Conservation (phyloP, 441 rosid species). For the Corymbia calophylla region DNA sequence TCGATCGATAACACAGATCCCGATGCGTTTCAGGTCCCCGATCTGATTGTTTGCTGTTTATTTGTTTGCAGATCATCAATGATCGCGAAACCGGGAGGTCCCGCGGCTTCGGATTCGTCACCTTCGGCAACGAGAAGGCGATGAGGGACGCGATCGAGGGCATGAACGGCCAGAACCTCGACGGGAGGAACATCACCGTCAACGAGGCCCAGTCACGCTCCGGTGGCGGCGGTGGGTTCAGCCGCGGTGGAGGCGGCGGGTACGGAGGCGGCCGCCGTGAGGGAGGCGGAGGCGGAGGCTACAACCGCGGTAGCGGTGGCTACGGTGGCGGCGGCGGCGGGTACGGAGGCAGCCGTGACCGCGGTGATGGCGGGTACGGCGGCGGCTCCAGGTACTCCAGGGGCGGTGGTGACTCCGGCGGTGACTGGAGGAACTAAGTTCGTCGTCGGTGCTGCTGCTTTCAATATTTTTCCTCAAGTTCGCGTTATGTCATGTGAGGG, state of each 20-base stretch:
- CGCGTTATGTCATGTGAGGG: neutral
- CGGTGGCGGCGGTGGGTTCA: slow-evolving; percentile 40
- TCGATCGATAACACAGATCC: slow-evolving; percentile 40
- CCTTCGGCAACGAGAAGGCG: slow-evolving; percentile 61
- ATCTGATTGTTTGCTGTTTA: neutral
- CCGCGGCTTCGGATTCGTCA: slow-evolving; percentile 75
- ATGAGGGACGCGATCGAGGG: slow-evolving; percentile 77
- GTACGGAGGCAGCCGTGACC: slow-evolving; percentile 14
- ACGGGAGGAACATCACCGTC: slow-evolving; percentile 66
- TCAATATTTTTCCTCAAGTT: neutral
- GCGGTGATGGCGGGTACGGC: slow-evolving; percentile 19
- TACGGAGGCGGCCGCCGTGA: slow-evolving; percentile 9
- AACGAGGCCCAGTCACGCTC: slow-evolving; percentile 80
- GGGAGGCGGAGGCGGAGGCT: slow-evolving; percentile 25
- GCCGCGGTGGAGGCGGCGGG: slow-evolving; percentile 16
- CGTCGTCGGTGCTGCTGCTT: neutral
- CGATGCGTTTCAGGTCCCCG: neutral
- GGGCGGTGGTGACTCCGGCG: slow-evolving; percentile 50
- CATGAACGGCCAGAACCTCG: slow-evolving; percentile 67
- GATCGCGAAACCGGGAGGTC: slow-evolving; percentile 82
- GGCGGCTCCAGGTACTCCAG: slow-evolving; percentile 37
- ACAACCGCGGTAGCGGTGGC: slow-evolving; percentile 25
- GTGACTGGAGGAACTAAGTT: slow-evolving; percentile 47
- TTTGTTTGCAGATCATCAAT: slow-evolving; percentile 45
- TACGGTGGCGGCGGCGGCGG: slow-evolving; percentile 12